Evolutionary conservation across 208 protist species (phyloP).

Genomic region (Giardia duodenalis): DNA sequence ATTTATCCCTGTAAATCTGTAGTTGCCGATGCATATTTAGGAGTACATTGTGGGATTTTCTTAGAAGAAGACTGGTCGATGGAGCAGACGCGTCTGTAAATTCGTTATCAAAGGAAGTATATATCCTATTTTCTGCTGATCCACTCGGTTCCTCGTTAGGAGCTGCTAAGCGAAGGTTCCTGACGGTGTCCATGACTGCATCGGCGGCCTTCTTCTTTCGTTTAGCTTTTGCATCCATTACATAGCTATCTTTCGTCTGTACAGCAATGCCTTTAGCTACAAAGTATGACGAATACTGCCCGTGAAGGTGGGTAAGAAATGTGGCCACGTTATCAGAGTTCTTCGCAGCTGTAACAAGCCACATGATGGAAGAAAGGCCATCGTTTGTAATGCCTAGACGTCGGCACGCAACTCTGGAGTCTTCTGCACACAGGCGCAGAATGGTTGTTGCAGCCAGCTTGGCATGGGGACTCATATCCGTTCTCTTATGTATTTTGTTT

Average conservation of each 20-base stretch:
- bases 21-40: no score
- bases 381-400: background rate
- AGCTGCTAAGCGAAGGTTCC: no score
- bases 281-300: background rate
- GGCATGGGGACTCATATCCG: background rate
- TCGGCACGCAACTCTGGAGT: background rate
- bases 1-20: no score
- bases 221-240: no score
- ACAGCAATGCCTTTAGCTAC: background rate
- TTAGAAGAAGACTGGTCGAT: no score
- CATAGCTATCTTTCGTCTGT: background rate
- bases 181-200: no score
- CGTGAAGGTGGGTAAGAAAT: background rate
- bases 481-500: background rate
- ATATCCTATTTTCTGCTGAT: no score
- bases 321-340: background rate
- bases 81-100: no score
- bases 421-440: background rate
- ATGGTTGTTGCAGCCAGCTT: background rate
- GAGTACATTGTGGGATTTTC: no score
- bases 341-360: background rate
- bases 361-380: background rate
- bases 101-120: no score
- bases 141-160: no score
- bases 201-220: no score